Conservation (phyloP, 495 filamentous ascomycete species). For the Tricharina praecox region DNA sequence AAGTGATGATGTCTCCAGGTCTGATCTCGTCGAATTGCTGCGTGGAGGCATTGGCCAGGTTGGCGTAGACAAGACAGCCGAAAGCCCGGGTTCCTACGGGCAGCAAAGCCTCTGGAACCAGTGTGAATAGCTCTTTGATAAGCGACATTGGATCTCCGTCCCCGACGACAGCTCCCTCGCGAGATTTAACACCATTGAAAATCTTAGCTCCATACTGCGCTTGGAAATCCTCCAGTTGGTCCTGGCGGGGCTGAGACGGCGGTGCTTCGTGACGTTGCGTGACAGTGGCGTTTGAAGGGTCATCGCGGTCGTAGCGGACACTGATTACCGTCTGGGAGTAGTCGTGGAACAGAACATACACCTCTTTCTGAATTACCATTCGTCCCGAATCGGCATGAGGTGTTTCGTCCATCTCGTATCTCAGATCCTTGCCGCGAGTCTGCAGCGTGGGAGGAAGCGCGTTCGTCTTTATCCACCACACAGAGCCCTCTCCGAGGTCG, state of each 20-base stretch:
- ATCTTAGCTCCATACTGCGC: constrained; percentile 59
- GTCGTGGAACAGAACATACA: constrained; percentile 79
- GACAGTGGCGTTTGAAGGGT: constrained; percentile 51
- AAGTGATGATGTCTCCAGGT: constrained; percentile 78
- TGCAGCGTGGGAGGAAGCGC: constrained; percentile 66
- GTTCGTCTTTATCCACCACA: constrained; percentile 71
- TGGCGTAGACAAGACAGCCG: constrained; percentile 81
- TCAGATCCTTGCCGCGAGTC: constrained; percentile 55
- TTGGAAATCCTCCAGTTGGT: constrained; percentile 77
- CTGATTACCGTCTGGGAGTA: constrained; percentile 89
- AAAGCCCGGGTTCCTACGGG: constrained; percentile 78
- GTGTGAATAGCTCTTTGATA: constrained; percentile 57
- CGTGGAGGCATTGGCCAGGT: constrained; percentile 80
- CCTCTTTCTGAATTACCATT: constrained; percentile 53
- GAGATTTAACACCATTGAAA: constrained; percentile 44
- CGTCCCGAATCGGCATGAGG: constrained; percentile 37
- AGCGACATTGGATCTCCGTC: constrained; percentile 67
- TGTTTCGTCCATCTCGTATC: constrained; percentile 68
- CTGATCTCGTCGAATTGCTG: constrained; percentile 88
- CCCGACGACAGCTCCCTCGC: constrained; percentile 63
- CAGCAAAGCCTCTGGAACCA: constrained; percentile 53
- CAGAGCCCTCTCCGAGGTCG: constrained; percentile 50
- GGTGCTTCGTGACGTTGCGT: constrained; percentile 81
- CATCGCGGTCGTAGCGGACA: constrained; percentile 57
- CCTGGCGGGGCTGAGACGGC: constrained; percentile 70